Evolutionary conservation across 306 rosid species (phyloP).

Genomic region (Fragaria ananassa): DNA sequence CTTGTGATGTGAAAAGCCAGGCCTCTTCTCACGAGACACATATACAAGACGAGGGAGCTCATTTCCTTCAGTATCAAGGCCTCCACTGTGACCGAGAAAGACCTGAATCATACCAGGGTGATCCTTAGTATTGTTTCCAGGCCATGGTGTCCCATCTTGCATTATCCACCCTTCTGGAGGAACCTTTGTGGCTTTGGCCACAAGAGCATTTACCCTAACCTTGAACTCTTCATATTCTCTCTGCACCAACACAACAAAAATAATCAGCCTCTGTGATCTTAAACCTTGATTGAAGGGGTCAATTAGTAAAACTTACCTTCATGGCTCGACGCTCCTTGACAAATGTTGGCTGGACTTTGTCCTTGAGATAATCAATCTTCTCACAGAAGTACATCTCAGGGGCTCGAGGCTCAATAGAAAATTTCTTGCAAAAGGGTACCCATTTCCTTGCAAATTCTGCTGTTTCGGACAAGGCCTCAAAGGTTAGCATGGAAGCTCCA

Average conservation of each 20-base stretch:
- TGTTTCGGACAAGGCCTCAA: conserved; percentile 79
- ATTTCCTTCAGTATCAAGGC: conserved; percentile 83
- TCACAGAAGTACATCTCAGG: conserved; percentile 85
- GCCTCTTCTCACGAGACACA: conserved; percentile 92
- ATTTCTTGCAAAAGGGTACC: conserved; percentile 96
- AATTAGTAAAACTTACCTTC: conserved; percentile 53
- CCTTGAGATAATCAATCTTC: conserved; percentile 89
- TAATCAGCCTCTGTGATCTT: not conserved
- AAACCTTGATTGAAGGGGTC: not conserved
- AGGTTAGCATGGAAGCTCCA: conserved; percentile 94
- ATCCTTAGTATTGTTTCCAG: conserved; percentile 91
- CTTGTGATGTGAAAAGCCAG: conserved; percentile 91
- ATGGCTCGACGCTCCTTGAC: conserved; percentile 92
- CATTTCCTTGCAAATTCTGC: conserved; percentile 91
- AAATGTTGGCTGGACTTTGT: conserved; percentile 95
- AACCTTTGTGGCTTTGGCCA: conserved; percentile 83
- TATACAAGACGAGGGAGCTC: conserved; percentile 93
- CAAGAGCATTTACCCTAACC: conserved; percentile 84
- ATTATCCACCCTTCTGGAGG: conserved; percentile 95
- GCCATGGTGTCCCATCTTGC: conserved; percentile 99
- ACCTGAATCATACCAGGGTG: conserved; percentile 99
- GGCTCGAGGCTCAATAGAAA: conserved; percentile 77
- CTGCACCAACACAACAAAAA: conserved; percentile 39
- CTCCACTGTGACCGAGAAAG: conserved; percentile 92
- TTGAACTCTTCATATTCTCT: conserved; percentile 96